Percentiles rank a stretch among this genome's conserved stretches.
Evolutionary conservation across 1,284 basidiomycete species (phyloP).

Genomic region (Trametes versicolor): DNA sequence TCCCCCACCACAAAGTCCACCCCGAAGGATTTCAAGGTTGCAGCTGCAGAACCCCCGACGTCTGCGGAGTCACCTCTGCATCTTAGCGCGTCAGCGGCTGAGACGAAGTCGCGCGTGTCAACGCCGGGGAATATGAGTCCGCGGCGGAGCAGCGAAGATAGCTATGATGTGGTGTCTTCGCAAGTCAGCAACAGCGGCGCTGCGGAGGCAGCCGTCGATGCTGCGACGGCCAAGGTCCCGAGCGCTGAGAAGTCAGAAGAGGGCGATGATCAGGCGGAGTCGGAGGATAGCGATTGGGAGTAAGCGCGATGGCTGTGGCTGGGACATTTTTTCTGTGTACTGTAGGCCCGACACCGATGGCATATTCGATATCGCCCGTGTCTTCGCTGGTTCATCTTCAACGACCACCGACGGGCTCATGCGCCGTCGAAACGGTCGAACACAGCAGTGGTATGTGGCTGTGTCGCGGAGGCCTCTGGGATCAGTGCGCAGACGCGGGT

Average conservation of each 20-base stretch:
- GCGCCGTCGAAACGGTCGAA: too few species aligned
- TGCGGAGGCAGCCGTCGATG: slow-evolving; percentile 7
- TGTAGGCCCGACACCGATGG: background rate
- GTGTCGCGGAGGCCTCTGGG: too few species aligned
- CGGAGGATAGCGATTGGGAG: slow-evolving; percentile 77
- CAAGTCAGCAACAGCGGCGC: slow-evolving; percentile 45
- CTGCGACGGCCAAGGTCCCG: slow-evolving; percentile 24
- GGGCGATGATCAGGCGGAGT: slow-evolving; percentile 45
- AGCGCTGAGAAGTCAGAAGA: slow-evolving; percentile 48
- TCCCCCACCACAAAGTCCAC: slow-evolving; percentile 43
- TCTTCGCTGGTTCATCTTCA: background rate
- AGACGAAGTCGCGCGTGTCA: slow-evolving; percentile 43
- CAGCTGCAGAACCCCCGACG: slow-evolving; percentile 13
- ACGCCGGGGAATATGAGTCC: slow-evolving; percentile 57
- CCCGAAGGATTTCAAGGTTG: slow-evolving; percentile 5
- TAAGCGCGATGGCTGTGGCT: slow-evolving; percentile 41
- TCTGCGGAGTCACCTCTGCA: slow-evolving; percentile 30
- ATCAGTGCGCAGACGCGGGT: too few species aligned
- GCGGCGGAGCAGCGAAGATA: slow-evolving; percentile 71
- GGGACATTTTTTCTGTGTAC: background rate
- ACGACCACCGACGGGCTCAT: background rate
- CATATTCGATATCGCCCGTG: background rate
- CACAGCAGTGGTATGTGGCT: too few species aligned
- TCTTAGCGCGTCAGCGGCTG: slow-evolving; percentile 33
- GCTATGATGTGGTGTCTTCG: slow-evolving; percentile 78